These are phyloP conservation scores for Zymoseptoria passerinii DNA, from an alignment of 2,329 filamentous ascomycete species.

Conservation along the genomic window DNA sequence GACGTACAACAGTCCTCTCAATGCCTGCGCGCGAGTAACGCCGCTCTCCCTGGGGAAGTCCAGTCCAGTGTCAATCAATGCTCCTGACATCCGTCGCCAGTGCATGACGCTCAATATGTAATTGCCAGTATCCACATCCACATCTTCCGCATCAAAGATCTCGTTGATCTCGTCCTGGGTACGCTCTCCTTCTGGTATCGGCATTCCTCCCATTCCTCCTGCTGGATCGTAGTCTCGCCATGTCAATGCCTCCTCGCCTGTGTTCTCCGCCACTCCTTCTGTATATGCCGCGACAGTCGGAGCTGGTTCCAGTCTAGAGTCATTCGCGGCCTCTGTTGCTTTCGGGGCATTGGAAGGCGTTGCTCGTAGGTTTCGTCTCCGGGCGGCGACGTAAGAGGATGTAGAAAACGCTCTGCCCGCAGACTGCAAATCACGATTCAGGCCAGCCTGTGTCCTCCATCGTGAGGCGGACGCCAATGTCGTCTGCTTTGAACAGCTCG, in stretches of 20 bases:
- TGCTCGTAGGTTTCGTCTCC: background rate
- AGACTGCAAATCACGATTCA: background rate
- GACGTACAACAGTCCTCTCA: conserved; percentile 28
- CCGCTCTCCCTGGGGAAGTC: conserved; percentile 23
- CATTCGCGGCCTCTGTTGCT: background rate
- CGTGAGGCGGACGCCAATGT: conserved; percentile 5
- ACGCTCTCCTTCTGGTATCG: conserved; percentile 26
- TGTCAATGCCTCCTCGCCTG: conserved; percentile 19
- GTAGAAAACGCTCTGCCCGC: conserved; percentile 7
- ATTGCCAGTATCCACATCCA: conserved; percentile 28
- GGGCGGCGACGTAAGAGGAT: conserved; percentile 1
- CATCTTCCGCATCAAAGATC: conserved; percentile 25
- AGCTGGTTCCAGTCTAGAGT: conserved; percentile 19
- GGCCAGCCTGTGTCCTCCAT: background rate
- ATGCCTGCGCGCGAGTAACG: conserved; percentile 22
- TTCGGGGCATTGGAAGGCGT: background rate
- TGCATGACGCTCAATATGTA: conserved; percentile 31
- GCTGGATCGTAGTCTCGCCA: conserved; percentile 33
- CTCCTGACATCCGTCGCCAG: conserved; percentile 30
- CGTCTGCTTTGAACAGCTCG: conserved; percentile 4
- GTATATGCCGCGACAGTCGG: conserved; percentile 22
- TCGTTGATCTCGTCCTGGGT: conserved; percentile 21
- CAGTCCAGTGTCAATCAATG: conserved; percentile 30
- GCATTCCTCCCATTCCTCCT: conserved; percentile 32
- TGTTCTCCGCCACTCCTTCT: conserved; percentile 15